Evolutionary conservation across 2,329 filamentous ascomycete species (phyloP).

Genomic region (Fusarium devonianum): DNA sequence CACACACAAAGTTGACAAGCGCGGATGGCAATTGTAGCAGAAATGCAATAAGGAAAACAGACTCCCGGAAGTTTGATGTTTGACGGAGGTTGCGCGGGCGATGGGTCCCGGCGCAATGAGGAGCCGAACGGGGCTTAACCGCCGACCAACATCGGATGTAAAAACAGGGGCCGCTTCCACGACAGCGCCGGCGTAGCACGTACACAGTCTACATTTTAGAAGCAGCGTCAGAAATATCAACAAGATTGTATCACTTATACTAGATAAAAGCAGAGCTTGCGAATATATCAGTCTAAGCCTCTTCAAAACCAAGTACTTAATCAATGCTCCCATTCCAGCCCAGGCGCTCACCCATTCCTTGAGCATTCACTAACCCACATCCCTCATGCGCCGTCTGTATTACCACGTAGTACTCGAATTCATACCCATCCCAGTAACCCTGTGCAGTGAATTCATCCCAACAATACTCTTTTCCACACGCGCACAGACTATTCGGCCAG

Average conservation of each 20-base stretch:
- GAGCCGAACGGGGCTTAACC: slow-evolving; percentile 24
- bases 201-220: too few species aligned
- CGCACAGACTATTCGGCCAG: slow-evolving; percentile 29
- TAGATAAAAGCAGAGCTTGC: too few species aligned
- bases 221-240: too few species aligned
- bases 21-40: neutral
- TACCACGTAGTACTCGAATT: too few species aligned
- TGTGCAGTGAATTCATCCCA: neutral
- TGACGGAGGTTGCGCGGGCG: neutral
- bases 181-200: too few species aligned
- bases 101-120: slow-evolving; percentile 24
- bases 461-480: neutral
- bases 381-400: slow-evolving; percentile 2
- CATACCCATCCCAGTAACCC: too few species aligned
- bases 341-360: too few species aligned
- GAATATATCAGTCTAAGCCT: too few species aligned
- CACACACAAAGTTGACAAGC: neutral
- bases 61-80: neutral
- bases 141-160: slow-evolving; percentile 30
- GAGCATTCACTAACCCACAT: too few species aligned
- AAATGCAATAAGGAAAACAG: neutral
- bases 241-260: too few species aligned
- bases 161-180: slow-evolving; percentile 1
- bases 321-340: neutral
- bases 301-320: too few species aligned